Percentiles rank a stretch among this genome's conserved stretches.
phyloP scores from a whole-genome alignment of 2,329 filamentous ascomycete genomes.

The Xylariaceae sp. region DNA sequence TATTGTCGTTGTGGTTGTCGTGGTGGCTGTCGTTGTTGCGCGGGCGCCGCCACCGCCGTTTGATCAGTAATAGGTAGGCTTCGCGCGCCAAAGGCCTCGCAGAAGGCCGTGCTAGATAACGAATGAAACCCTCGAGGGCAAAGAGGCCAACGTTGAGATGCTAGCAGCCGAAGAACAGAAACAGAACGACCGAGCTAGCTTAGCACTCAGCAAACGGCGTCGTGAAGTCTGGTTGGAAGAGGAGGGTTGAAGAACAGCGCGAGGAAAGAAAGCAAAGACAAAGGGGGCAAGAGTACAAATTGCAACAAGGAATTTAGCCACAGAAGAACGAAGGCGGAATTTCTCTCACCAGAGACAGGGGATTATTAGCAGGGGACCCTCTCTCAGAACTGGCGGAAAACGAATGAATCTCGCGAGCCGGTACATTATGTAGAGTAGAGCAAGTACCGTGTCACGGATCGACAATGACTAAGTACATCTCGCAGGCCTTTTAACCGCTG shows the following conservation, averaged over 20 bases:
- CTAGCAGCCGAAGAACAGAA: slow-evolving; percentile 19
- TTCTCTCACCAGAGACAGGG: slow-evolving; percentile 21
- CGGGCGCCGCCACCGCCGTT: no score
- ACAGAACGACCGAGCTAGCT: slow-evolving; percentile 12
- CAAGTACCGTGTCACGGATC: not conserved
- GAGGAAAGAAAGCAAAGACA: slow-evolving; percentile 9
- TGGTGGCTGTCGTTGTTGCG: not conserved
- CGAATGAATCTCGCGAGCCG: slow-evolving; percentile 3
- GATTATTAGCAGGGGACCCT: slow-evolving; percentile 15
- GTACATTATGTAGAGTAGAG: slow-evolving; percentile 5
- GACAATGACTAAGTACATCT: slow-evolving; percentile 1
- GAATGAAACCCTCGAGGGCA: slow-evolving; percentile 21
- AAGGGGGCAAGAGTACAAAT: slow-evolving; percentile 14
- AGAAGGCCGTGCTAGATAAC: slow-evolving; percentile 19
- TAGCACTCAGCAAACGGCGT: slow-evolving; percentile 13
- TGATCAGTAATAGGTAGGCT: slow-evolving; percentile 1
- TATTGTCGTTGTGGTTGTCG: slow-evolving; percentile 8
- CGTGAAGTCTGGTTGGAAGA: slow-evolving; percentile 13
- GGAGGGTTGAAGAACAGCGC: slow-evolving; percentile 10
- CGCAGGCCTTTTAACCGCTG: not conserved
- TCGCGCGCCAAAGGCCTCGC: slow-evolving; percentile 3
- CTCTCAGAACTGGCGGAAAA: slow-evolving; percentile 14
- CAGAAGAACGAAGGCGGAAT: slow-evolving; percentile 20
- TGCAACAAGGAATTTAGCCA: slow-evolving; percentile 18
- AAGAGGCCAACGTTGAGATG: slow-evolving; percentile 15